Percentiles rank a stretch among this genome's conserved stretches.
Conservation (phyloP, 371 early-diverging fungal genomes). For the Rhizopus stolonifer region DNA sequence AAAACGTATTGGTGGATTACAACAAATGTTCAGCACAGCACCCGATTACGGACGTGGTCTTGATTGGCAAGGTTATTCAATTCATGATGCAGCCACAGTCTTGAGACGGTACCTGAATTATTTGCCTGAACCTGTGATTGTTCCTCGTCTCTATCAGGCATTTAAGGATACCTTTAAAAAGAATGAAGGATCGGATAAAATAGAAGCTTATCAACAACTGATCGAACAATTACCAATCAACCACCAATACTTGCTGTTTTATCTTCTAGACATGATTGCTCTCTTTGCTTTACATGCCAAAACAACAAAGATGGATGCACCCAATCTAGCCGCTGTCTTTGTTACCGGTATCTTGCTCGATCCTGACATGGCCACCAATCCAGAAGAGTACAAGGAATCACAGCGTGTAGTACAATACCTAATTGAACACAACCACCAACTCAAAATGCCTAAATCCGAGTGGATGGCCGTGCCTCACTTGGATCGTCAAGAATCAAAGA, state of each 20-base stretch:
- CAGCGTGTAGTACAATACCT: slow-evolving; percentile 53
- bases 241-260: slow-evolving; percentile 61
- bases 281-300: slow-evolving; percentile 51
- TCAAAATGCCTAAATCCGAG: slow-evolving; percentile 34
- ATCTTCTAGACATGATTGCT: slow-evolving; percentile 58
- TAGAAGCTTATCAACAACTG: slow-evolving; percentile 48
- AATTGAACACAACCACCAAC: slow-evolving; percentile 47
- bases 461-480: slow-evolving; percentile 9
- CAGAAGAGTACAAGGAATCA: slow-evolving; percentile 52
- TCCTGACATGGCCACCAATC: slow-evolving; percentile 51
- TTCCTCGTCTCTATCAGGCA: slow-evolving; percentile 52
- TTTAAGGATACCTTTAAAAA: slow-evolving; percentile 61
- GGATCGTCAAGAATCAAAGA: background rate
- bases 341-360: slow-evolving; percentile 59
- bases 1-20: slow-evolving; percentile 60
- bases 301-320: slow-evolving; percentile 29
- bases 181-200: slow-evolving; percentile 20
- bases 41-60: slow-evolving; percentile 58
- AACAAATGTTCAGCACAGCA: slow-evolving; percentile 56
- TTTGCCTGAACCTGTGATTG: slow-evolving; percentile 66
- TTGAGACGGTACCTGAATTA: slow-evolving; percentile 60
- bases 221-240: slow-evolving; percentile 56
- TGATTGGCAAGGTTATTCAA: slow-evolving; percentile 60
- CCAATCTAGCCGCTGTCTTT: slow-evolving; percentile 63
- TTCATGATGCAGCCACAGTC: slow-evolving; percentile 65